Conservation (phyloP, 2,329 filamentous ascomycete species). For the Myriosclerotinia curreyana region DNA sequence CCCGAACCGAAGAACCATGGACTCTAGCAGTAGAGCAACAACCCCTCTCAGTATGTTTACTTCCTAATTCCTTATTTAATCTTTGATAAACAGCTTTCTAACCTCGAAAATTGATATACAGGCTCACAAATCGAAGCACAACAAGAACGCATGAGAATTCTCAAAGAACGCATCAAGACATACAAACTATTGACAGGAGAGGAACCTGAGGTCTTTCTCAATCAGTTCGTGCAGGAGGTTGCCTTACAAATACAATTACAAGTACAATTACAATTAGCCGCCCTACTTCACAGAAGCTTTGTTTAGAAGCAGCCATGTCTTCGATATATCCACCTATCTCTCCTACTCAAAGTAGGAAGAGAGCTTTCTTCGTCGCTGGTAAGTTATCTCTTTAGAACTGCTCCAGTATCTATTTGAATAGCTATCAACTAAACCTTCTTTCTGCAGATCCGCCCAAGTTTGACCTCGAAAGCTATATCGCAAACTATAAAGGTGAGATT, state of each 20-base stretch:
- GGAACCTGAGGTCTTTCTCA: not conserved
- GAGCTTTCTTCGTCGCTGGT: conserved; percentile 29
- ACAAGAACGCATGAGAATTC: not conserved
- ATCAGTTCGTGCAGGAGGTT: not conserved
- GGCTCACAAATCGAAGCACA: not conserved
- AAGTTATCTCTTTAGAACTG: not conserved
- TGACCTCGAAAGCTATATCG: conserved; percentile 85
- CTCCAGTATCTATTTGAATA: not conserved
- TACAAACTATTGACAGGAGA: not conserved
- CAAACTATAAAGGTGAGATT: conserved; percentile 75
- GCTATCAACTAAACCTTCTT: conserved; percentile 17
- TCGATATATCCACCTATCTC: conserved; percentile 16
- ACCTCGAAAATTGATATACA: conserved; percentile 7
- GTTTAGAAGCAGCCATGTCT: conserved; percentile 5
- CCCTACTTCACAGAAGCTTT: too few relatives aligned
- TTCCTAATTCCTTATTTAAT: not conserved
- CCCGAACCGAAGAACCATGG: not conserved
- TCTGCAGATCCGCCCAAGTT: conserved; percentile 64
- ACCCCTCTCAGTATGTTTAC: not conserved
- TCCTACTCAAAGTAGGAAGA: conserved; percentile 26
- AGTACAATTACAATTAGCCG: not conserved
- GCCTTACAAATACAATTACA: not conserved
- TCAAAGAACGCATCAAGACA: not conserved
- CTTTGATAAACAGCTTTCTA: not conserved
- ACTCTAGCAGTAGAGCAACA: not conserved